These are phyloP conservation scores for Coemansia sp. DNA, from an alignment of 192 early-diverging fungal genomes.

Conservation along the genomic window DNA sequence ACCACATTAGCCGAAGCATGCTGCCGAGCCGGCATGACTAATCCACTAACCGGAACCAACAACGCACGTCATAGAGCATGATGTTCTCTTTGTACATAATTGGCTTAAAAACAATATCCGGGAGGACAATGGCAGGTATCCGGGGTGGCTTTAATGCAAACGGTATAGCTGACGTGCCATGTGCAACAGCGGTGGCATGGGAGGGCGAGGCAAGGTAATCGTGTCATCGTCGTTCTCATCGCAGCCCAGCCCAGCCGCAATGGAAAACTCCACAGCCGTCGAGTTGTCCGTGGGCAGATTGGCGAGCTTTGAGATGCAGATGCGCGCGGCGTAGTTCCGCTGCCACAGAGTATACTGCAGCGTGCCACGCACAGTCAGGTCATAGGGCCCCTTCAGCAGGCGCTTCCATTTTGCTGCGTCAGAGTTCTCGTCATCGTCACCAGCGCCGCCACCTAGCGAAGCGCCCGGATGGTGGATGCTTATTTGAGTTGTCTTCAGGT, in stretches of 20 bases:
- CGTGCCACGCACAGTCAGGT: slow-evolving; percentile 55
- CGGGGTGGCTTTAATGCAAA: not conserved
- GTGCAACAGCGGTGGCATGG: slow-evolving; percentile 20
- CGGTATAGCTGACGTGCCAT: not conserved
- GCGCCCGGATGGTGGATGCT: slow-evolving; percentile 50
- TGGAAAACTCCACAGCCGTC: not conserved
- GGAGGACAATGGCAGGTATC: not conserved
- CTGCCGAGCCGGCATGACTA: not conserved
- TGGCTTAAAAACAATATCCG: not conserved
- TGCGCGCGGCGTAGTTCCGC: slow-evolving; percentile 50
- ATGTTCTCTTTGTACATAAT: not conserved
- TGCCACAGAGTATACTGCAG: slow-evolving; percentile 56
- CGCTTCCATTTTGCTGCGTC: slow-evolving; percentile 45
- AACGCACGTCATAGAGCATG: not conserved
- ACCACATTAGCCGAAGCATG: not conserved
- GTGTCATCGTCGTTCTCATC: slow-evolving; percentile 49
- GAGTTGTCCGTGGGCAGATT: slow-evolving; percentile 40
- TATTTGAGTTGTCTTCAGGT: slow-evolving; percentile 46
- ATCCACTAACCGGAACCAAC: not conserved
- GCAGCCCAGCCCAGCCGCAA: slow-evolving; percentile 44
- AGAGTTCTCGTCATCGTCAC: slow-evolving; percentile 23
- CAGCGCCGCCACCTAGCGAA: slow-evolving; percentile 22
- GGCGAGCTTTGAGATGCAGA: slow-evolving; percentile 54
- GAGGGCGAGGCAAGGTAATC: slow-evolving; percentile 36
- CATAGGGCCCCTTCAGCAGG: slow-evolving; percentile 50